phyloP scores from a whole-genome alignment of 805 yeast species.

The Candida verbasci region DNA sequence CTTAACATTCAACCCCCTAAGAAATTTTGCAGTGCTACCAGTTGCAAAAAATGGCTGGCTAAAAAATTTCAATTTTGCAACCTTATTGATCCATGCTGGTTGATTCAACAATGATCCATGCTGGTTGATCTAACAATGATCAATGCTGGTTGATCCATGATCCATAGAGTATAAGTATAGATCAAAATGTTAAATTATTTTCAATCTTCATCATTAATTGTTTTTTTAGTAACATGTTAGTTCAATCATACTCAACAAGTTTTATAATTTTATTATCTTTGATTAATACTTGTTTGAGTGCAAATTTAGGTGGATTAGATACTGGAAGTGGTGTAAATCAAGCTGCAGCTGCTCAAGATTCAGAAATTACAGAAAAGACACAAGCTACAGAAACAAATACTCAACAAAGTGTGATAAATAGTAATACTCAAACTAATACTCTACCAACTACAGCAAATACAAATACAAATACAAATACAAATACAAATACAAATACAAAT shows the following conservation, averaged over 20 bases:
- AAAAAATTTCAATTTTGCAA: too few species aligned
- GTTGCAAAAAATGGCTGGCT: constrained; percentile 23
- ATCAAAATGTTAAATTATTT: too few species aligned
- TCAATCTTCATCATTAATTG: too few species aligned
- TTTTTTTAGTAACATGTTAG: constrained; percentile 6
- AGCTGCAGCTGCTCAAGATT: constrained; percentile 6
- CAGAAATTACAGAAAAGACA: constrained; percentile 7
- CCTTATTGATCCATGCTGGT: constrained; percentile 3
- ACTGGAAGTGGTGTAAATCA: constrained; percentile 1
- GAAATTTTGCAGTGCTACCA: too few species aligned
- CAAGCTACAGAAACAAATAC: constrained; percentile 8
- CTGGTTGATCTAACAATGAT: constrained; percentile 4
- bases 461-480: background rate
- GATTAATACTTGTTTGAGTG: background rate
- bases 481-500: background rate
- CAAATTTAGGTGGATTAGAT: constrained; percentile 13
- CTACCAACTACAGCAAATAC: constrained; percentile 3
- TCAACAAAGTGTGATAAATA: background rate
- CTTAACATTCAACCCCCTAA: too few species aligned
- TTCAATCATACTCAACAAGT: constrained; percentile 3
- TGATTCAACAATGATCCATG: constrained; percentile 2
- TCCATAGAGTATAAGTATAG: too few species aligned
- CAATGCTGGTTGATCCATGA: constrained; percentile 5
- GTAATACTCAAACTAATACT: constrained; percentile 1
- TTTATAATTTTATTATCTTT: constrained; percentile 4